A percentile compares a stretch with the other conserved stretches of the same genome.
These are phyloP conservation scores for Calonectria ilicicola DNA, from an alignment of 2,329 filamentous ascomycete genomes.

Conservation along the genomic window DNA sequence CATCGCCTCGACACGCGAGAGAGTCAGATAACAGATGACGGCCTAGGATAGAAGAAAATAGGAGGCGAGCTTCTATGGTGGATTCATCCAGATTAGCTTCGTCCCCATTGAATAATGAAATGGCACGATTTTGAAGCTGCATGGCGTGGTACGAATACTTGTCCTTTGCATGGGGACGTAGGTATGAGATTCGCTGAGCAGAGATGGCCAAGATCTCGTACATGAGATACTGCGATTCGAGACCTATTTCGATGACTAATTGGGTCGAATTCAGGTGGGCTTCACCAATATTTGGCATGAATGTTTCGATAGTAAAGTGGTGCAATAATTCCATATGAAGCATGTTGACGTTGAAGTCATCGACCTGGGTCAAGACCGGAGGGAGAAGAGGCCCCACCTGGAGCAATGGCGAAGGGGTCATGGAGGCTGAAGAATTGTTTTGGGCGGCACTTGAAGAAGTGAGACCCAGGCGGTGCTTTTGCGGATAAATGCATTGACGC, in stretches of 20 bases:
- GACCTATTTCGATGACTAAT: not conserved
- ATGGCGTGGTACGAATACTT: not conserved
- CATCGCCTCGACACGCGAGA: not conserved
- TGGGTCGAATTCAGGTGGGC: not conserved
- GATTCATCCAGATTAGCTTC: not conserved
- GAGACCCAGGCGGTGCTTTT: not conserved
- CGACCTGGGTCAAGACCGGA: no score
- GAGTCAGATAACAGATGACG: not conserved
- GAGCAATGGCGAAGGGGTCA: no score
- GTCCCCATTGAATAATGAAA: not conserved
- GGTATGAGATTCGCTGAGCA: not conserved
- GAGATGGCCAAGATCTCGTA: not conserved
- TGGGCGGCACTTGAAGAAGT: not conserved
- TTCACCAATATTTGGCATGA: not conserved
- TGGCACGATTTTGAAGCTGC: not conserved
- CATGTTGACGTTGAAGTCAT: not conserved
- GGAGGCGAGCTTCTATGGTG: not conserved
- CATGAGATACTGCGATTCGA: not conserved
- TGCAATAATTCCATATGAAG: not conserved
- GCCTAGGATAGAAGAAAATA: not conserved
- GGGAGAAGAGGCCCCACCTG: not conserved
- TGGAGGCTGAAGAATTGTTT: not conserved
- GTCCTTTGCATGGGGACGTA: not conserved
- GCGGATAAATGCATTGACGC: not conserved
- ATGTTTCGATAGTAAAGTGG: not conserved